Percentiles rank a stretch among this genome's conserved stretches.
Conservation (phyloP, 768 basidiomycete species). For the Xerocomus spinulosus region DNA sequence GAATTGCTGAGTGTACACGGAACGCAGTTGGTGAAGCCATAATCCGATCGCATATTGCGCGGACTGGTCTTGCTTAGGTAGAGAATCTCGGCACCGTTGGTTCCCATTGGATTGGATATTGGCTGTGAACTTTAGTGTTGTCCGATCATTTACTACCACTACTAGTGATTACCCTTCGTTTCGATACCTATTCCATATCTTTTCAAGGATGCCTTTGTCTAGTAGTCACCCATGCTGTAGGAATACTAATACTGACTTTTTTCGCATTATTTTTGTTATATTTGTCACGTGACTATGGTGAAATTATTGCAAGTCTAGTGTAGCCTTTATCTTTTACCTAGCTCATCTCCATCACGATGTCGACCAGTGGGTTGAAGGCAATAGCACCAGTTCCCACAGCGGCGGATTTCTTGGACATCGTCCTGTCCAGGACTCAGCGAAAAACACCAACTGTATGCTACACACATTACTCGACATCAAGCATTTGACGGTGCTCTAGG, state of each 20-base stretch:
- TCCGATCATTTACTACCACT: constrained; percentile 17
- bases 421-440: constrained; percentile 89
- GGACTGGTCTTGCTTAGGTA: constrained; percentile 40
- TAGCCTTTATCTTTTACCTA: constrained; percentile 6
- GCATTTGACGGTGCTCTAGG: constrained; percentile 41
- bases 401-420: constrained; percentile 90
- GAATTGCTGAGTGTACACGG: constrained; percentile 2
- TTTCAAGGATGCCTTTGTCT: constrained; percentile 20
- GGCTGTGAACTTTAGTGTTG: constrained; percentile 11
- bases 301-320: not conserved
- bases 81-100: not conserved
- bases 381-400: constrained; percentile 99
- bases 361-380: constrained; percentile 89
- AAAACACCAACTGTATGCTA: constrained; percentile 86
- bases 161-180: constrained; percentile 24
- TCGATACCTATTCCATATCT: constrained; percentile 21
- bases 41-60: constrained; percentile 59
- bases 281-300: constrained; percentile 12
- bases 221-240: constrained; percentile 22
- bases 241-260: constrained; percentile 2
- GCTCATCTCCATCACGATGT: constrained; percentile 39
- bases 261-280: not conserved
- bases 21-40: constrained; percentile 59
- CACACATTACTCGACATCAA: not conserved
- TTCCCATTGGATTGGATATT: constrained; percentile 13